These are phyloP conservation scores for Cryphonectria parasitica DNA, from an alignment of 2,329 filamentous ascomycete genomes.

Conservation along the genomic window DNA sequence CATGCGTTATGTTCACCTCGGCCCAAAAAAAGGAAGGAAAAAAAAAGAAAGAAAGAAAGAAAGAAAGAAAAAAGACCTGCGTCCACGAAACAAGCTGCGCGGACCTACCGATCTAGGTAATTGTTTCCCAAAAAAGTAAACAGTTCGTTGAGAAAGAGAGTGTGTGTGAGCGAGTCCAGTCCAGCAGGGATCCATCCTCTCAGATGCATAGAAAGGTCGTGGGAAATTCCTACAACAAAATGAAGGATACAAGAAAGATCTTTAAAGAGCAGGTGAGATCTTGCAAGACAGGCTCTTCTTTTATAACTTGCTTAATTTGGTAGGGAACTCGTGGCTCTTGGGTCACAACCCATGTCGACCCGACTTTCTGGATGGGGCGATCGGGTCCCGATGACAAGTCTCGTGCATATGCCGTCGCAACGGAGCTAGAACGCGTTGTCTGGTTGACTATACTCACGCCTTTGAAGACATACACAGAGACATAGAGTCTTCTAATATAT, in stretches of 20 bases:
- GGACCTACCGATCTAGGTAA: background rate
- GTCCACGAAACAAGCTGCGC: background rate
- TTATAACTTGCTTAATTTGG: background rate
- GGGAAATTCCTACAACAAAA: background rate
- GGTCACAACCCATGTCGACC: background rate
- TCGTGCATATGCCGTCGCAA: background rate
- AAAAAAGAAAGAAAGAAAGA: too few species aligned
- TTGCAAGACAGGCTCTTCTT: background rate
- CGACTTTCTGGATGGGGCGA: conserved; percentile 7
- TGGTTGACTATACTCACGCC: too few species aligned
- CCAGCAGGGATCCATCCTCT: background rate
- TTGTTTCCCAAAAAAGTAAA: background rate
- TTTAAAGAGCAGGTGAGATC: conserved; percentile 4
- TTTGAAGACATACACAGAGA: too few species aligned
- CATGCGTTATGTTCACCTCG: background rate
- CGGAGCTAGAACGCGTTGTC: too few species aligned
- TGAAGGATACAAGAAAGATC: background rate
- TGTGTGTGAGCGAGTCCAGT: background rate
- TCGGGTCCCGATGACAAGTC: conserved; percentile 7
- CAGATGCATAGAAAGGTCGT: background rate
- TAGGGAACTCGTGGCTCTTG: background rate
- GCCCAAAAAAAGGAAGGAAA: too few species aligned
- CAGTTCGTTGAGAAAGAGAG: background rate
- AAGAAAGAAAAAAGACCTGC: too few species aligned
- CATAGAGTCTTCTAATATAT: background rate